Evolutionary conservation across 805 yeast genomes (phyloP), one percentile per base, ranked within the genome.

Genomic region (Cyberlindnera euphorbiae): DNA sequence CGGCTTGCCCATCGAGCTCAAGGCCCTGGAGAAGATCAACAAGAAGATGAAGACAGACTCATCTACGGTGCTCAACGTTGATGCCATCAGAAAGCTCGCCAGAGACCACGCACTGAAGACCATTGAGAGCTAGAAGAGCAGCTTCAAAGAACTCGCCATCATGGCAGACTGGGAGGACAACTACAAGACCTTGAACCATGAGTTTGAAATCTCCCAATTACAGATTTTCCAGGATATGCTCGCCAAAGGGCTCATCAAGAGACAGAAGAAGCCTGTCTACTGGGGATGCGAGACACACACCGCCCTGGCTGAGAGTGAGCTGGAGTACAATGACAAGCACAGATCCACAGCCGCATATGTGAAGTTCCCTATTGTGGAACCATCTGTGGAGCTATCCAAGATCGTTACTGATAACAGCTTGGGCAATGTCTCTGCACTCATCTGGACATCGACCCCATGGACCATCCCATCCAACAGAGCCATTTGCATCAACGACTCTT

Each of bases 371-470:
- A 44, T 79, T 2, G 44, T 60, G 0, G 47, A 48, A 0, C 43
- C 52, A 1, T 52, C 67, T 1, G 36, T 43, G 4, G 39, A 40
- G 2, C 34, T 58, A 2, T 24, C 27, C 1, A 3, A 17, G 0
- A 27, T 50, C 3, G 13, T 47, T 4, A 14, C 39, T 1, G 25
- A 35, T 5, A 21, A 53, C 13, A 30, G 22, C 2, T 17, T 47
- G 9, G 32, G 19, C 2, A 35, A 51, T 1, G 27, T 68, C 1
- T 35, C 43, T 16, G 71, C 68, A 6, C 52, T 84, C 42, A 86
- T 93, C 38, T 93, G 99, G 99, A 93, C 99, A 0, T 89, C 96
- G 1, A 93, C 98, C 1, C 97, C 98, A 0, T 93, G 99, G 99
- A 93, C 99, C 0, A 67, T 93, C 22, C 84, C 86, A 5, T 80